Evolutionary conservation across 768 basidiomycete genomes (phyloP), one percentile per base, ranked within the genome.

Genomic region (Gloeopeniophorella convolvens): DNA sequence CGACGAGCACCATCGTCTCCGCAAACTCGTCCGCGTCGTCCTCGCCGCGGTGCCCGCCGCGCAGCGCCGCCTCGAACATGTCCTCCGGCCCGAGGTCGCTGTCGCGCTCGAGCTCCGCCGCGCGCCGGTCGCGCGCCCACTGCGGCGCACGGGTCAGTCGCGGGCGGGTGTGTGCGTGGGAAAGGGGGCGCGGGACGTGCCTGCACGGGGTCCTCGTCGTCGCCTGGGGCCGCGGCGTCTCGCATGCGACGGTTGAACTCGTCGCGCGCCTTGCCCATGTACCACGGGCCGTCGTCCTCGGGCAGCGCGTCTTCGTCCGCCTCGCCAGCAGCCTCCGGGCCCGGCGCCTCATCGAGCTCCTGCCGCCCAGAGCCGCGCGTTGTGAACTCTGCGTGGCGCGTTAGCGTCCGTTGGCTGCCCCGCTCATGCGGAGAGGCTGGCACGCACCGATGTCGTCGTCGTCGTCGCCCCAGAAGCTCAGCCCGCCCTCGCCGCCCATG

Each of bases 81-180:
- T 90, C 89, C 40, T 93, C 90, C 0, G 87, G 82, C 7, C 82
- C 83, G 55, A 82, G 82, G 50, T 90, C 89, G 42, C 74, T 72
- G 24, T 89, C 85, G 21, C 80, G 77, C 24, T 86, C 86, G 48
- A 76, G 76, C 54, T 87, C 88, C 3, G 79, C 80, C 43, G 79
- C 79, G 56, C 83, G 73, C 37, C 83, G 77, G 9, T 87, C 83
- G 50, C 82, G 73, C 23, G 88, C 88, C 85, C 87, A 92, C 82
- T 89, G 65, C n/a, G n/a, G n/a, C n/a, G n/a, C 16, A 60, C 37
- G 33, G 41, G 20, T 42, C 34, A 4, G 21, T 5, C 7, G 4
- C 11, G 13, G 18, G 28, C 51, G 28, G 42, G 44, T 11, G 8
- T 16, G 28, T 4, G 15, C 10, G 4, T 21, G 24, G 20, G 18